Evolutionary conservation across 2,329 filamentous ascomycete genomes (phyloP), one percentile per base, ranked within the genome.

Genomic region (Exophiala oligosperma): DNA sequence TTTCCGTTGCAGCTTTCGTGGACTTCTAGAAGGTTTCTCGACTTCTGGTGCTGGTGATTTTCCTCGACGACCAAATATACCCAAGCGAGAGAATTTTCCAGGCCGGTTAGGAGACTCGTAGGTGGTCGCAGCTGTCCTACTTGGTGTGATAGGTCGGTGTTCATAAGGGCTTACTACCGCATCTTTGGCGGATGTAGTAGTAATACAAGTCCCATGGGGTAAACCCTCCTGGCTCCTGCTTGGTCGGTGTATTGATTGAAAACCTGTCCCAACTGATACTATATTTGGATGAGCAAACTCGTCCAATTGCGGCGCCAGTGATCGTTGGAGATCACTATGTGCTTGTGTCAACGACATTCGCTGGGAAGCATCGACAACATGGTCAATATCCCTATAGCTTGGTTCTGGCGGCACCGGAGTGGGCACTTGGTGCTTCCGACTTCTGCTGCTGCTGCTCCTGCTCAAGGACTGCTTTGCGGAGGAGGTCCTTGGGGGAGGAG

Each of bases 1-100:
- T 72, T 91, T 93, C 28, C 89, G 83, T 81, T 85, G 7, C 87
- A 85, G 38, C 81, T 79, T 69, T 82, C 85, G n/a, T 86, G 81
- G 0, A 71, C 59, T 21, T 72, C 72, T 9, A 9, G 32, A 9
- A 9, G 32, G 4, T 8, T 9, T 6, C 74, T 84, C 79, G 3
- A 82, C 70, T 0, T 83, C 79, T 0, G 83, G 79, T 72, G 91
- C 95, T 12, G 85, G 58, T 29, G 54, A 85, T 56, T 85, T 86
- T 64, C 88, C 84, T 7, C 87, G 80, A 9, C 60, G 59, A 41
- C 64, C 54, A 67, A 96, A 96, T 54, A 96, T 81, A 1, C 89
- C 88, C 70, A 96, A 94, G 1, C 88, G 84, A 80, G 86, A 57
- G 77, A 84, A 41, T 76, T 75, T 70, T 35, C 72, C 71, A 3